Percentiles rank a stretch among this genome's conserved stretches.
Evolutionary conservation across 139 green algal species (phyloP).

Genomic region (Tetradesmus lagerheimii): DNA sequence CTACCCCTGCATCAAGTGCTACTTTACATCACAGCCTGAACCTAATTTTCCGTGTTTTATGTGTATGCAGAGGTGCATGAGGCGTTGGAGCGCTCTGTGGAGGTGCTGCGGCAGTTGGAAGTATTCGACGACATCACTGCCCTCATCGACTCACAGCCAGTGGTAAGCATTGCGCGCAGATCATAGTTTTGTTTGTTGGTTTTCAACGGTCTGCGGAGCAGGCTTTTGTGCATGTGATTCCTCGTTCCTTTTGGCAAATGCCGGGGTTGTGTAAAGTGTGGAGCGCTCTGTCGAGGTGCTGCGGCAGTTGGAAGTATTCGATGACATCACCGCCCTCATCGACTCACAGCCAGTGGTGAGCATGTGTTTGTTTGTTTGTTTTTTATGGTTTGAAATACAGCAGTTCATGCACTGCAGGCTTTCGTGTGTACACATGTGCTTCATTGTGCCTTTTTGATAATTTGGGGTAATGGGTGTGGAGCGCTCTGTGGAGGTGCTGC

Average conservation of each 20-base stretch:
- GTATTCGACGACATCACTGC: slow-evolving; percentile 75
- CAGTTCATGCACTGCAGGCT: no score
- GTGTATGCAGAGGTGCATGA: slow-evolving; percentile 75
- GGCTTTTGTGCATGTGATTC: no score
- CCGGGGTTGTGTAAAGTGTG: not conserved
- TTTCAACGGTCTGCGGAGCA: no score
- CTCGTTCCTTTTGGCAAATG: no score
- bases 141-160: slow-evolving; percentile 61
- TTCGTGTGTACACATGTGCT: no score
- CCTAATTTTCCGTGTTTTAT: no score
- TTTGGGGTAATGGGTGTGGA: not conserved
- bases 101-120: slow-evolving; percentile 70
- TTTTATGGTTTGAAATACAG: no score
- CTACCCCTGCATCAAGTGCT: no score
- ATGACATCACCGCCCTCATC: slow-evolving; percentile 67
- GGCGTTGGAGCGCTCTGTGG: slow-evolving; percentile 63
- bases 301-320: slow-evolving; percentile 70
- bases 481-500: not conserved
- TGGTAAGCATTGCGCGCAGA: slow-evolving; percentile 35
- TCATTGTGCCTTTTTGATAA: no score
- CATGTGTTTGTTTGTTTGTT: not conserved
- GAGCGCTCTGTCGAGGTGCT: not conserved
- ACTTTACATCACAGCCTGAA: no score
- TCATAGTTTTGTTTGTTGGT: not conserved
- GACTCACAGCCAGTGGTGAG: slow-evolving; percentile 60